Base-by-base conservation (phyloP, 768 basidiomycete genomes). In the Boletus sp. region DNA sequence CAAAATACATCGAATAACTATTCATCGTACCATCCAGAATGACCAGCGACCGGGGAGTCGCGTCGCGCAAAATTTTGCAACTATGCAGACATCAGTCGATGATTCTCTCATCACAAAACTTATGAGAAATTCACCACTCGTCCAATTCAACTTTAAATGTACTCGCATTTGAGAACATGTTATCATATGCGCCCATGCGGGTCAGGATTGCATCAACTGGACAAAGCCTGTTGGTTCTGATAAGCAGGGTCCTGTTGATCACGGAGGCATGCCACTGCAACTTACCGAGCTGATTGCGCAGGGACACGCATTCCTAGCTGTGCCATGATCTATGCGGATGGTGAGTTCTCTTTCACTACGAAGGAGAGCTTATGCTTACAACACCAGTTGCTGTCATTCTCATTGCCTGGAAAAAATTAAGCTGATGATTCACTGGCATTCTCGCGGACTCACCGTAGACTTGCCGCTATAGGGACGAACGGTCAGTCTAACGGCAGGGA, bases 131-230 rank as follows among this genome's bases (percentile, higher is more conserved):
- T 41, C 64, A 94, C 93, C 93, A 93, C 82, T 99, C 97, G 69
- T 98, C 97, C 55, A 99, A 77, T 70, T 99, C 97, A 20, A 99
- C 97, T 71, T 98, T 97, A 83, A 98, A 99, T 0, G 96, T 98
- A 73, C 92, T 94, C 1, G 94, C 83, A 63, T 92, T 87, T 3
- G 90, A 87, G 72, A 94, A 95, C 90, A 96, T 94, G 67, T 94
- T 94, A 67, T 98, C 96, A 69, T 98, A 97, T 3, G 97, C 97
- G 10, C 97, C 97, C 97, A 98, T 98, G 28, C 96, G 86, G 3
- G 97, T 98, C 56, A 93, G 82, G 61, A 99, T 97, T 12, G 87
- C 78, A 68, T 99, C 95, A 2, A 97, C 84, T 2, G 97, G 93
- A 58, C 87, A 89, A 47, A 99, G 69, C 36, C 93, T 94, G 28